Evolutionary conservation across 2,329 filamentous ascomycete species (phyloP), one percentile per base, ranked within the genome.

Genomic region (Monosporascus sp.): DNA sequence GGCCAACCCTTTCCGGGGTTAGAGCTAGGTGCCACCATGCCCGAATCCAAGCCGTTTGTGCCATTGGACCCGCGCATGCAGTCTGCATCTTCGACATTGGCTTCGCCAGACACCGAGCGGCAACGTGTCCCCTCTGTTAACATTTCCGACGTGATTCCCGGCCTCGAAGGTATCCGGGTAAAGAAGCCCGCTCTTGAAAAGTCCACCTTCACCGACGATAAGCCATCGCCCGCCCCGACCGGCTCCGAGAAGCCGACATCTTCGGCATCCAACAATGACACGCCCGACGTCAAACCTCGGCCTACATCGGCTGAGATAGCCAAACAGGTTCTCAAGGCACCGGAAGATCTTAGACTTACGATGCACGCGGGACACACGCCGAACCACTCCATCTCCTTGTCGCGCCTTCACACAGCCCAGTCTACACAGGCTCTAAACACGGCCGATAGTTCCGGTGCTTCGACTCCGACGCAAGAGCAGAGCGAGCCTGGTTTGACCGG

Each of bases 281-380:
- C 63, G 22, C 51, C 65, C 49, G 57, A 58, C 53, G 45, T 57
- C 36, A 56, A 58, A 20, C 27, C 58, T 14, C 64, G 61, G 45
- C 50, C 56, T 2, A 68, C 68, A 2, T 68, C 72, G 5, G 74
- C 72, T 50, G 70, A 73, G 37, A 68, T 73, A 49, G 77, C 77
- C 3, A 65, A 77, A 49, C 68, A 77, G 56, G 72, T 72, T 8
- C 68, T 82, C 37, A 71, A 70, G 24, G 76, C 75, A 7, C 71
- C 75, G 6, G 80, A 78, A 60, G 71, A 72, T 44, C 72, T 70
- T 48, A 74, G 82, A 45, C 74, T 84, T 41, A 83, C 75, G 0
- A 80, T 85, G 75, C 78, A 85, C 64, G 82, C 82, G 20, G 82
- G 82, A 1, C 82, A 85, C 65, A 85, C 82, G 2, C 82, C 82